A percentile compares a stretch with the other conserved stretches of the same genome.
Evolutionary conservation across 164 flowering plant species (phyloP).

Genomic region (Platanus orientalis): DNA sequence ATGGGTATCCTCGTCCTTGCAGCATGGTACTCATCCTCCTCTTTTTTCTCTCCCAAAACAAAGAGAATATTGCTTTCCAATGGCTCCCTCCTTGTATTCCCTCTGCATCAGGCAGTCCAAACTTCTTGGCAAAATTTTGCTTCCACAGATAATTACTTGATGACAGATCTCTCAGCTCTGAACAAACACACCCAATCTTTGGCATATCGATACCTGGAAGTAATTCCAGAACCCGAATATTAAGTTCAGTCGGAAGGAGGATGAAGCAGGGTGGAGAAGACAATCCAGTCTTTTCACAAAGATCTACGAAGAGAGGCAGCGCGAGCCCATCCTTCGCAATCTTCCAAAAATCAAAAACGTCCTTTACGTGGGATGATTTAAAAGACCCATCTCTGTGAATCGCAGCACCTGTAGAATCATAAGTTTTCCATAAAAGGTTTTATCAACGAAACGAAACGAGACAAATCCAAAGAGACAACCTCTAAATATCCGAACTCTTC

Average conservation of each 20-base stretch:
- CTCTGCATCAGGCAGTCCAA: slow-evolving; percentile 14
- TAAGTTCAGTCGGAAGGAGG: slow-evolving; percentile 72
- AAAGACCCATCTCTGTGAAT: slow-evolving; percentile 7
- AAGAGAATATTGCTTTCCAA: slow-evolving; percentile 44
- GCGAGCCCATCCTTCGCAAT: slow-evolving; percentile 69
- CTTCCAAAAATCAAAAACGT: slow-evolving; percentile 72
- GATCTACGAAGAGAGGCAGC: slow-evolving; percentile 65
- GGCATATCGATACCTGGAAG: slow-evolving; percentile 55
- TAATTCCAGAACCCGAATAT: slow-evolving; percentile 51
- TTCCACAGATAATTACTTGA: slow-evolving; percentile 62
- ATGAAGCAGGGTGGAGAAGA: slow-evolving; percentile 58
- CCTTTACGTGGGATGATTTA: slow-evolving; percentile 24
- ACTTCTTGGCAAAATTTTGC: slow-evolving; percentile 52
- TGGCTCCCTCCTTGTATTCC: neutral
- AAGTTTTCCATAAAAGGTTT: slow-evolving; percentile 28
- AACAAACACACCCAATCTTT: slow-evolving; percentile 43
- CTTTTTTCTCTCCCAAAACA: slow-evolving; percentile 29
- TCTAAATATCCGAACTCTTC: slow-evolving; percentile 23
- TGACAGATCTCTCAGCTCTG: slow-evolving; percentile 51
- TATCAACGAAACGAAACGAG: slow-evolving; percentile 39
- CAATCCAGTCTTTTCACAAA: slow-evolving; percentile 58
- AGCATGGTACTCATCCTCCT: neutral
- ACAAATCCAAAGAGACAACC: slow-evolving; percentile 36
- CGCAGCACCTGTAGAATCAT: slow-evolving; percentile 6
- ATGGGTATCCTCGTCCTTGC: too few species aligned